Evolutionary conservation across 331 rosid genomes (phyloP), one percentile per base, ranked within the genome.

Genomic region (Arachis monticola): DNA sequence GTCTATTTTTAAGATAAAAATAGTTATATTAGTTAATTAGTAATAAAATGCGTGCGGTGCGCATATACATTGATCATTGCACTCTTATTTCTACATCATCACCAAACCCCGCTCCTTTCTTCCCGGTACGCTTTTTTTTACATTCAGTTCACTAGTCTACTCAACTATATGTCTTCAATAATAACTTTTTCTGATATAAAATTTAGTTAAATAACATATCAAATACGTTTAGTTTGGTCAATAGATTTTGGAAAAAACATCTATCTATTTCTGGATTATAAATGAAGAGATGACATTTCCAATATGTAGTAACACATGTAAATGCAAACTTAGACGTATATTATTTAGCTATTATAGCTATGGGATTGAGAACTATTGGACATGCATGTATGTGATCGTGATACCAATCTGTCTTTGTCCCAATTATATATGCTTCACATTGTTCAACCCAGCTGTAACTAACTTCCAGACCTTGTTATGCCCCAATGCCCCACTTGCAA

Each of bases 381-480:
- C 87, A 76, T 79, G 81, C 87, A 76, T 79, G 81, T 80, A 67
- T 57, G 72, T 76, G 76, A 73, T 70, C 65, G 76, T 81, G 80
- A 76, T 74, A 77, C 85, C 85, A 60, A 77, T 84, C 87, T 83
- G 80, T 89, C 85, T 17, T 85, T 78, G 84, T 85, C 90, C 90
- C 92, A 87, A 74, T 76, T 83, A 46, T 35, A 35, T 35, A 35
- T 84, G 88, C 84, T 67, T 78, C 82, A 69, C 82, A 69, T 88
- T 79, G 83, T 51, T 85, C 90, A 82, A 67, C 70, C 88, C 88
- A 84, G 88, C 88, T 91, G 88, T 85, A 80, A 73, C 81, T 71
- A 74, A 85, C 84, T 78, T 55, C 77, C 82, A 5, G 45, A 82
- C 74, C 69, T 76, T 72, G 42, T 40, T 63, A 57, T 81, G 3